Percentiles rank a stretch among this genome's conserved stretches.
These are phyloP conservation scores for Hibiscus tridactylites DNA, from an alignment of 345 rosid genomes.

Conservation along the genomic window DNA sequence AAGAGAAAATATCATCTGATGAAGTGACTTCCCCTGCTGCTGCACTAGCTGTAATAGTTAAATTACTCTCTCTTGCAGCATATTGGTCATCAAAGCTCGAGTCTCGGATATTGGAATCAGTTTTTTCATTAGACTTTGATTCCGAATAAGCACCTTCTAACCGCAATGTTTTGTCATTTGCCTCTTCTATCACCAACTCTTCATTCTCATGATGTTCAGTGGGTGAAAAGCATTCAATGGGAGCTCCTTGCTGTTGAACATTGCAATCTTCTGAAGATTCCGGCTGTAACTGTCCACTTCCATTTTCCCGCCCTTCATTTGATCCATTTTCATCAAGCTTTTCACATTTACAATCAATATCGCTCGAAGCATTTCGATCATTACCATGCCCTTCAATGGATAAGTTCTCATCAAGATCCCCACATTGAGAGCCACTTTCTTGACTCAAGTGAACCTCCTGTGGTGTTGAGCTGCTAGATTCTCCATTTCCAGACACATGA, in stretches of 20 bases:
- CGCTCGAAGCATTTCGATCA: neutral
- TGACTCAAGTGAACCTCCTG: neutral
- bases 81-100: neutral
- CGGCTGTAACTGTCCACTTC: constrained; percentile 8
- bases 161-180: constrained; percentile 13
- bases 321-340: constrained; percentile 16
- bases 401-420: constrained; percentile 4
- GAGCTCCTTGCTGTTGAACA: constrained; percentile 15
- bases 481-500: constrained; percentile 8
- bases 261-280: constrained; percentile 5
- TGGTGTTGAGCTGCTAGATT: constrained; percentile 1
- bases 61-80: constrained; percentile 6
- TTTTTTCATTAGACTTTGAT: neutral
- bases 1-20: constrained; percentile 8
- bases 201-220: constrained; percentile 16
- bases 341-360: neutral
- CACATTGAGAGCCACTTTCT: constrained; percentile 2
- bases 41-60: constrained; percentile 7
- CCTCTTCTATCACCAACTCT: constrained; percentile 15
- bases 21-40: constrained; percentile 14
- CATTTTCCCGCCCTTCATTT: constrained; percentile 16
- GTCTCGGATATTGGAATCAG: constrained; percentile 10
- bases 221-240: constrained; percentile 9
- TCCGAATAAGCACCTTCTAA: constrained; percentile 17
- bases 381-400: constrained; percentile 12